Conservation (phyloP, 106 monocot genomes). For the Alisma plantagoaquatica region DNA sequence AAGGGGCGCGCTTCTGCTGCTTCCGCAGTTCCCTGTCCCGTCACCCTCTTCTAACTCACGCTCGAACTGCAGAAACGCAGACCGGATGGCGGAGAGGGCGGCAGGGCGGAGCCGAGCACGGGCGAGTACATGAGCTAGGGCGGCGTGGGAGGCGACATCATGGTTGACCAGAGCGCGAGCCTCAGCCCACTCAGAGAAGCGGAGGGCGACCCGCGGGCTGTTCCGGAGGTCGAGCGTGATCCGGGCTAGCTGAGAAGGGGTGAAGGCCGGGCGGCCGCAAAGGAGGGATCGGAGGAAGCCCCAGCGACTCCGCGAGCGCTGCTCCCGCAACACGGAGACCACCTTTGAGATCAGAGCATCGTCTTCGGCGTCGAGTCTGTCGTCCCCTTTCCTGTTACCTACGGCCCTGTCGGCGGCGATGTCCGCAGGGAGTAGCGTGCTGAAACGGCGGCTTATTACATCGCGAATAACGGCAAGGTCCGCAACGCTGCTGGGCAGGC, state of each 20-base stretch:
- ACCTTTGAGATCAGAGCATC: constrained; percentile 15
- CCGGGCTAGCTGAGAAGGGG: constrained; percentile 17
- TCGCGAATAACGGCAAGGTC: no score
- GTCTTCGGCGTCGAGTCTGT: not conserved
- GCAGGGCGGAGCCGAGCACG: constrained; percentile 22
- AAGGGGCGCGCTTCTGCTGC: not conserved
- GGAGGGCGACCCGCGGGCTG: constrained; percentile 40
- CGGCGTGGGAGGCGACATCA: constrained; percentile 18
- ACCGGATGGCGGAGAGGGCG: constrained; percentile 15
- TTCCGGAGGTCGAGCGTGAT: constrained; percentile 35
- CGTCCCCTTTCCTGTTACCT: not conserved
- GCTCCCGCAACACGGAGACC: constrained; percentile 32
- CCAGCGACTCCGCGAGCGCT: constrained; percentile 32
- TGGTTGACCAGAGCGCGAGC: constrained; percentile 6
- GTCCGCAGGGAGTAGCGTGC: no score
- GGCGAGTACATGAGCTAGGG: constrained; percentile 42
- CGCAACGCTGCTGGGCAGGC: no score
- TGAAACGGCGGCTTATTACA: no score
- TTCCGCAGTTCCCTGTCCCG: no score
- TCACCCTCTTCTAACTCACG: not conserved
- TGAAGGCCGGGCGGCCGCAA: not conserved
- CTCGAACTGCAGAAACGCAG: constrained; percentile 20
- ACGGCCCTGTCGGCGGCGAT: no score
- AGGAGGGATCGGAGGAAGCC: constrained; percentile 20
- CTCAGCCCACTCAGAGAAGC: constrained; percentile 30